These are phyloP conservation scores for Pluteus cervinus DNA, from an alignment of 768 basidiomycete species.

Conservation along the genomic window DNA sequence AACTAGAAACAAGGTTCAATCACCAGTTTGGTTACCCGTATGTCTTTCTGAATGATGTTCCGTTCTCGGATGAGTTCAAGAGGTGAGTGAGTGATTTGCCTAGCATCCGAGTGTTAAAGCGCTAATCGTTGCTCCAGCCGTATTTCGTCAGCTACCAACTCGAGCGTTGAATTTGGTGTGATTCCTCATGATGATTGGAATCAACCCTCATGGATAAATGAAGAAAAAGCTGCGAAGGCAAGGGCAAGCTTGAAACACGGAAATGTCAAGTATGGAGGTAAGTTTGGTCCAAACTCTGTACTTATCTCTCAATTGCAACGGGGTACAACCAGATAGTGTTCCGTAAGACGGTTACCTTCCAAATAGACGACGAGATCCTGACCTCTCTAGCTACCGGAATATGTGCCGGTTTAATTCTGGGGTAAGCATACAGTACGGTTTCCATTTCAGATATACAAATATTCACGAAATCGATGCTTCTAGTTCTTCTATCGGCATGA, in stretches of 20 bases:
- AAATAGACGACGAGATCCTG: no score
- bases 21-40: constrained; percentile 73
- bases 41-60: constrained; percentile 80
- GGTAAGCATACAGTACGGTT: constrained; percentile 35
- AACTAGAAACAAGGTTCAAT: constrained; percentile 84
- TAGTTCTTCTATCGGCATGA: constrained; percentile 72
- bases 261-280: constrained; percentile 37
- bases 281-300: no score
- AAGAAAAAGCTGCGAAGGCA: constrained; percentile 49
- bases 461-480: no score
- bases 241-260: constrained; percentile 56
- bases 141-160: constrained; percentile 19
- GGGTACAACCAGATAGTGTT: no score
- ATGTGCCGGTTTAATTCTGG: constrained; percentile 70
- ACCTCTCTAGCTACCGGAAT: constrained; percentile 42
- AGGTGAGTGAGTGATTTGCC: constrained; percentile 29
- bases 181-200: constrained; percentile 67
- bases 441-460: not conserved
- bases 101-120: no score
- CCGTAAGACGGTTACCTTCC: no score
- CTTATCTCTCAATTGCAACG: no score
- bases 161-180: constrained; percentile 42
- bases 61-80: constrained; percentile 73
- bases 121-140: constrained; percentile 16
- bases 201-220: constrained; percentile 73